Percentiles rank a stretch among this genome's conserved stretches.
These are phyloP conservation scores for Silene conica DNA, from an alignment of 148 eudicot genomes.

Conservation along the genomic window DNA sequence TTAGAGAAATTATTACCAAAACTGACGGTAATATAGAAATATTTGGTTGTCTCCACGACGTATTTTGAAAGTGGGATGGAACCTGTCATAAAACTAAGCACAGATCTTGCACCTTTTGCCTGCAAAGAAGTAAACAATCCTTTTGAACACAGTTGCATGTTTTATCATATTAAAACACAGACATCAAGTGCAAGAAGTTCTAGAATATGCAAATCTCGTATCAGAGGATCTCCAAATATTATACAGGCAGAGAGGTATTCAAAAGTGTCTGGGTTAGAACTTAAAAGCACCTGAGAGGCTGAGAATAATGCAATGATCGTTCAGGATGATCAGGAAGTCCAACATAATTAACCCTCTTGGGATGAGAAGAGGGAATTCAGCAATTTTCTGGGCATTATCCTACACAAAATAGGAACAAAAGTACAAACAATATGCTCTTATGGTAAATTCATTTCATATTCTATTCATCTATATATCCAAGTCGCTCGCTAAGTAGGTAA, in stretches of 20 bases:
- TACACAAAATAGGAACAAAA: too few species aligned
- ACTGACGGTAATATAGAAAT: slow-evolving; percentile 91
- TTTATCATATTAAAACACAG: too few species aligned
- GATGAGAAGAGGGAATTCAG: slow-evolving; percentile 84
- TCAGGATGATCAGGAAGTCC: slow-evolving; percentile 93
- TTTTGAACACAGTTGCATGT: too few species aligned
- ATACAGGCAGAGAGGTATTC: background rate
- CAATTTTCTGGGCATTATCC: slow-evolving; percentile 92
- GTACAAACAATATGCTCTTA: too few species aligned
- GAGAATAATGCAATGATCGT: slow-evolving; percentile 71
- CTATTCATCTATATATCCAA: too few species aligned
- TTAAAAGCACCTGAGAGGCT: slow-evolving; percentile 97
- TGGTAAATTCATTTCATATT: too few species aligned
- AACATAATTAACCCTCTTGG: slow-evolving; percentile 84
- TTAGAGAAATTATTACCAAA: slow-evolving; percentile 54
- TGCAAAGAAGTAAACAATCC: slow-evolving; percentile 31
- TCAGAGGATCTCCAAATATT: background rate
- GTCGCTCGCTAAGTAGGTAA: too few species aligned
- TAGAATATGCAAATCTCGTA: background rate
- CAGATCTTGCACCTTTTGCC: slow-evolving; percentile 99
- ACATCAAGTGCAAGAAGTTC: background rate
- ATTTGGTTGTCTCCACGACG: slow-evolving; percentile 76
- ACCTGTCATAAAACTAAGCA: slow-evolving; percentile 91
- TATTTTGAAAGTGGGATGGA: slow-evolving; percentile 82
- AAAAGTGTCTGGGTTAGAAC: background rate